Base-by-base conservation (phyloP, 1,284 basidiomycete genomes). In the Afroboletus lepidellus region DNA sequence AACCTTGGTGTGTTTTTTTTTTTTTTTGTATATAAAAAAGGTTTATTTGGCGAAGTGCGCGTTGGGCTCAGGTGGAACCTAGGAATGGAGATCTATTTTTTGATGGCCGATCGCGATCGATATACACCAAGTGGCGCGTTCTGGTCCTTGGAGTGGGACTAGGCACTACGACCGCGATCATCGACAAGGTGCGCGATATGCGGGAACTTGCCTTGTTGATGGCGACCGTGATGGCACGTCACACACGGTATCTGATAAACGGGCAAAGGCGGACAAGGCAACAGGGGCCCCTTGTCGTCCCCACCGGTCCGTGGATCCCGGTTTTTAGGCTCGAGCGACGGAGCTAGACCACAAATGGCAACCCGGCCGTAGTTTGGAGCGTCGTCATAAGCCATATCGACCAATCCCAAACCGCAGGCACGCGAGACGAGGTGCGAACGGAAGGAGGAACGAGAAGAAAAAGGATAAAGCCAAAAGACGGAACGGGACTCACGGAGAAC, bases 21-120 rank as follows among this genome's bases (percentile, higher is more conserved):
- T n/a, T n/a, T 30, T 5, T 47, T 16, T 18, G 8, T n/a, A n/a
- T n/a, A n/a, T n/a, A n/a, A n/a, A n/a, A n/a, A n/a, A n/a, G n/a
- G n/a, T n/a, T n/a, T 13, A 1, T 7, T 30, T 50, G 37, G 43
- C 49, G 29, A 50, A 48, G 37, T 48, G 44, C 24, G 49, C 4
- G 43, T 38, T 20, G 43, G 29, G 34, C 49, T 48, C 44, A 34
- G 8, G n/a, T 38, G 34, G 36, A 32, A 21, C 1, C 6, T 11
- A 7, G 38, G 16, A 39, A 16, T 25, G 23, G 18, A 5, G 38
- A 25, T 12, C 13, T 15, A 5, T 4, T 15, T 11, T 8, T 7
- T 39, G 38, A 39, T 39, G 34, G n/a, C 16, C 16, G 16, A 24
- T 39, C 23, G 38, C 38, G 38, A 39, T 39, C 38, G 38, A 15